These are phyloP conservation scores for Talaromyces sp. DNA, from an alignment of 2,329 filamentous ascomycete species.

Conservation along the genomic window DNA sequence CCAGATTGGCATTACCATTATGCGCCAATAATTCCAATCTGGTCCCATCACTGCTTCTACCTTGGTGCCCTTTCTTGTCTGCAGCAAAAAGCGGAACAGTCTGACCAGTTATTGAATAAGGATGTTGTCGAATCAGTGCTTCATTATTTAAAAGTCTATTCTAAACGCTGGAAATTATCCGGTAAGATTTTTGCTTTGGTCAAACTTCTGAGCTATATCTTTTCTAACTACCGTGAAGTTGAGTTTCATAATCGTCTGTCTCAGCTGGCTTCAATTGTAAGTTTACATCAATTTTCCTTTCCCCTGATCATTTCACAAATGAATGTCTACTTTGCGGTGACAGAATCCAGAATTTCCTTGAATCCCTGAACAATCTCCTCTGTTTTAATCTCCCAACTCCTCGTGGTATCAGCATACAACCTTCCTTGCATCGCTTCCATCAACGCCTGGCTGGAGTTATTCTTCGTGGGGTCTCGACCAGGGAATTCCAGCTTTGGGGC, in stretches of 20 bases:
- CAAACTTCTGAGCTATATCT: neutral
- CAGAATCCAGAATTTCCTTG: constrained; percentile 1
- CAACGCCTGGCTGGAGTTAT: constrained; percentile 2
- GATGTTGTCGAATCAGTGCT: constrained; percentile 9
- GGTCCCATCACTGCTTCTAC: constrained; percentile 14
- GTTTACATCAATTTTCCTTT: neutral
- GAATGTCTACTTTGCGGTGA: neutral
- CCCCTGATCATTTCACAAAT: neutral
- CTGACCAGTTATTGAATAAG: neutral
- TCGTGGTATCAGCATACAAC: constrained; percentile 5
- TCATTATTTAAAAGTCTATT: constrained; percentile 1
- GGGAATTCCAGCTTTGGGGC: neutral
- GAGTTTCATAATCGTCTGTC: constrained; percentile 1
- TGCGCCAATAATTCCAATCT: constrained; percentile 12
- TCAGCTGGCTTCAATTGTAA: constrained; percentile 11
- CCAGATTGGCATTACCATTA: constrained; percentile 14
- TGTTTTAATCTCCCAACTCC: neutral
- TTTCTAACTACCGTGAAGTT: neutral
- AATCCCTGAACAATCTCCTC: neutral
- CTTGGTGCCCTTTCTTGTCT: constrained; percentile 10
- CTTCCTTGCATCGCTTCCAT: constrained; percentile 10
- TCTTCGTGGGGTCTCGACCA: constrained; percentile 9
- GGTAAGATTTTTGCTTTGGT: neutral
- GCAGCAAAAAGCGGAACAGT: constrained; percentile 1
- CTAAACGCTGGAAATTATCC: constrained; percentile 10